Evolutionary conservation across 352 stramenopile species (phyloP), one percentile per base, ranked within the genome.

Genomic region (Thraustochytrium sp.): DNA sequence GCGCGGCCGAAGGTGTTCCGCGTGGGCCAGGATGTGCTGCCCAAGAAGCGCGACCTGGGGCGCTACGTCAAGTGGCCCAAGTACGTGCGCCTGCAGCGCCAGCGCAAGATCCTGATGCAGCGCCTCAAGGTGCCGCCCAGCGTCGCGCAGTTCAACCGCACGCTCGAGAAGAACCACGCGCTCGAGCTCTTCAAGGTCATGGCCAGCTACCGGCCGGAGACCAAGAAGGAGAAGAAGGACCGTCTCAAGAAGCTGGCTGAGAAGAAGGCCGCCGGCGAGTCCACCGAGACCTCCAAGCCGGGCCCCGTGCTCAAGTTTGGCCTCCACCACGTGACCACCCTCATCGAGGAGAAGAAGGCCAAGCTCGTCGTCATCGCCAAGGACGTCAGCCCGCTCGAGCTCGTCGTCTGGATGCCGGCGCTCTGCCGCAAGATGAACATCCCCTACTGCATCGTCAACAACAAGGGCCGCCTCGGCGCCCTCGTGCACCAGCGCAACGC

Each of bases 301-400:
- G 89, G 94, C 48, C 90, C 94, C 76, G 91, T 98, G 29, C 87
- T 98, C 87, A 99, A 99, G 92, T 99, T 96, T 87, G 97, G 97
- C 88, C 90, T 99, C 13, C 99, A 99, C 91, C 96, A 99, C 90
- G 94, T 99, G 76, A 99, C 97, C 44, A 97, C 93, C 82, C 89
- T 99, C 55, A 93, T 99, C 77, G 97, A 99, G 90, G 95, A 98
- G 87, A 99, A 99, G 93, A 99, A 99, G 93, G 97, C 97, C 49
- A 96, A 98, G 89, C 88, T 99, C 54, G 97, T 99, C n/a, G 88
- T 98, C 37, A 99, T 99, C 88, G 97, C 97, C 42, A 95, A 97
- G 88, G 96, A 99, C 87, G 97, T 99, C 61, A 95, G 98, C 89
- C 97, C 97, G 38, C 97, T 99, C 85, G 97, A 97, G 86, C 73